A percentile compares a stretch with the other conserved stretches of the same genome.
Conservation (phyloP, 208 protist species). For the Jaenimonas drosophilae region DNA sequence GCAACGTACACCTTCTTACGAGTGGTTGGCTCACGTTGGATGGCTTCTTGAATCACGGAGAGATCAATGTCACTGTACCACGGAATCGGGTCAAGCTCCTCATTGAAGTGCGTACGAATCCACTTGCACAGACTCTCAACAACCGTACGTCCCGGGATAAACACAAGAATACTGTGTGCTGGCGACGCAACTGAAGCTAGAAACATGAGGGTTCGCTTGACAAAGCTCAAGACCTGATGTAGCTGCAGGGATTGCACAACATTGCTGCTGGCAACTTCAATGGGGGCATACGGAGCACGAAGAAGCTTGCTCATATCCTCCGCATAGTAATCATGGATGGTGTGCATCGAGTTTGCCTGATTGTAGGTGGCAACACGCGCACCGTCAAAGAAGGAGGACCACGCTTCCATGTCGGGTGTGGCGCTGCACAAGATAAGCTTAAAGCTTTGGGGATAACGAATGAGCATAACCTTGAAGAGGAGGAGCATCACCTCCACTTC, state of each 20-base stretch:
- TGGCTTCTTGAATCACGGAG: conserved; percentile 78
- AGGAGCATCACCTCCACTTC: conserved; percentile 88
- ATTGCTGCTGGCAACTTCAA: conserved; percentile 14
- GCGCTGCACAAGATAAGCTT: conserved; percentile 88
- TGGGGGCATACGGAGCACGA: conserved; percentile 25
- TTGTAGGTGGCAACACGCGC: conserved; percentile 56
- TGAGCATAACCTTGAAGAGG: conserved; percentile 75
- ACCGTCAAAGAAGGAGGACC: conserved; percentile 67
- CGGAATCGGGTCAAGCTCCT: conserved; percentile 66
- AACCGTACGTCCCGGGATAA: conserved; percentile 85
- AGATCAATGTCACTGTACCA: conserved; percentile 84
- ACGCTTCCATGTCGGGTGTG: conserved; percentile 75
- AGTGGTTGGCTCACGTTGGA: conserved; percentile 71
- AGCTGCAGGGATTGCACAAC: conserved; percentile 47
- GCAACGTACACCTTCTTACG: conserved; percentile 91
- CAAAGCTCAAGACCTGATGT: conserved; percentile 45
- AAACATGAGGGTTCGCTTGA: conserved; percentile 51
- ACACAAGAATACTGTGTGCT: conserved; percentile 87
- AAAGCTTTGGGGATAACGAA: conserved; percentile 41
- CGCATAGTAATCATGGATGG: conserved; percentile 66
- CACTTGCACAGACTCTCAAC: conserved; percentile 43
- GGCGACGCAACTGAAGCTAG: conserved; percentile 36
- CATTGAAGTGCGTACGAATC: conserved; percentile 47
- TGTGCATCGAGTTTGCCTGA: conserved; percentile 45
- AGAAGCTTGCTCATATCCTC: conserved; percentile 64